These are phyloP conservation scores for Rhodosporidiobolus sp. DNA, from an alignment of 768 basidiomycete genomes.

Conservation along the genomic window DNA sequence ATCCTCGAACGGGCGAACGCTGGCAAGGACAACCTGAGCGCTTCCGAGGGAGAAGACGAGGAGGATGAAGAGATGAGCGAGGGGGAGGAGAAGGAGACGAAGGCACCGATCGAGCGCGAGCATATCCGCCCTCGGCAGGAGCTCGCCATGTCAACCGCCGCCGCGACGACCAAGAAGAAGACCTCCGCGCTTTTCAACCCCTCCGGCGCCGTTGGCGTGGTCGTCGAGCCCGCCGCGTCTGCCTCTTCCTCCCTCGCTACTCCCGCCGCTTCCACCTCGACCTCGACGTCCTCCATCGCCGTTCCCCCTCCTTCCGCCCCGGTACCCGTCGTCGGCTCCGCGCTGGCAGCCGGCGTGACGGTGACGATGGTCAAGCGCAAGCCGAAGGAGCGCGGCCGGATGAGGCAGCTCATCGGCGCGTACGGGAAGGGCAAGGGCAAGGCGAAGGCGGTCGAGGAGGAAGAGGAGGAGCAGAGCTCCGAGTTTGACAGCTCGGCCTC, in stretches of 20 bases:
- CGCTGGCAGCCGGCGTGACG: slow-evolving; percentile 54
- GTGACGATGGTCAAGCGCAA: slow-evolving; percentile 53
- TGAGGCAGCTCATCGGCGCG: slow-evolving; percentile 41
- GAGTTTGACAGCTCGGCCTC: slow-evolving; percentile 42
- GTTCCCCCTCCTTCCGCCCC: neutral
- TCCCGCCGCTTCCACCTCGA: slow-evolving; percentile 13
- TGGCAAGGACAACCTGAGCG: slow-evolving; percentile 39
- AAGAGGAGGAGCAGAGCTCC: slow-evolving; percentile 27
- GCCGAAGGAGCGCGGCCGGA: slow-evolving; percentile 36
- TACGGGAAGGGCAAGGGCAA: slow-evolving; percentile 42
- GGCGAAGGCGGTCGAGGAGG: slow-evolving; percentile 41
- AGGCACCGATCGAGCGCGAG: slow-evolving; percentile 16
- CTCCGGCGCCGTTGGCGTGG: slow-evolving; percentile 35
- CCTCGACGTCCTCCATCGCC: slow-evolving; percentile 6
- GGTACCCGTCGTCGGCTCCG: slow-evolving; percentile 40
- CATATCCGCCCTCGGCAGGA: slow-evolving; percentile 21
- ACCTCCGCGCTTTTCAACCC: slow-evolving; percentile 26
- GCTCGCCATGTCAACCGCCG: slow-evolving; percentile 17
- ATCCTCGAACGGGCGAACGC: slow-evolving; percentile 40
- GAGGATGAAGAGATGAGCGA: slow-evolving; percentile 62
- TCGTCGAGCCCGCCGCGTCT: neutral
- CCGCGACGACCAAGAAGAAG: slow-evolving; percentile 7
- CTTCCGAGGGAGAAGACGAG: slow-evolving; percentile 53
- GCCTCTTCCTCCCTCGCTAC: slow-evolving; percentile 54
- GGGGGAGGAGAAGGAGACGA: slow-evolving; percentile 43